Base-by-base conservation (phyloP, 257 asterid species). In the Scutellaria galericulata region DNA sequence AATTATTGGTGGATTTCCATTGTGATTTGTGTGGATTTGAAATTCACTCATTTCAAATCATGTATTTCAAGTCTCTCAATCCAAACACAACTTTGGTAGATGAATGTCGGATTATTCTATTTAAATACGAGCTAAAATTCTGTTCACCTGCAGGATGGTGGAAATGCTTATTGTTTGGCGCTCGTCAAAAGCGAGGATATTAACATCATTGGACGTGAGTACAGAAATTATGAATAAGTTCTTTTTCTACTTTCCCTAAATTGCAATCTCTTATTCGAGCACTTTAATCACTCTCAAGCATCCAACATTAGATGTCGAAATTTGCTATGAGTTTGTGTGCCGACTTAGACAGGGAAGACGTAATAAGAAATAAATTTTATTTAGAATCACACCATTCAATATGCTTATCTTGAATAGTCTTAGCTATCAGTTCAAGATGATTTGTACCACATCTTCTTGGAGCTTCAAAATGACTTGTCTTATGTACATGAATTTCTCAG, bases 141-240 rank as follows among this genome's bases (percentile, higher is more conserved):
- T 48, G 6, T 52, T 48, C 35, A 40, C 53, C 64, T 77, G 66
- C 89, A 90, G 94, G 67, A 40, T 27, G 87, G 86, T 46, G 86
- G 86, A 52, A 41, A 7, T 27, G 82, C 87, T 12, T 95, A 80
- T 71, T 95, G 99, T 75, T 81, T 95, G 83, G 98, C 92, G 76
- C 46, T 95, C 9, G 86, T 92, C 82, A 88, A 82, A 79, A 92
- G 97, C 55, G 86, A 64, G 56, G 92, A 92, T 74, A 66, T 95
- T 12, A 82, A 95, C 87, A 87, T 95, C 77, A 90, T 92, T 81
- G 99, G 99, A 75, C 97, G 99, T 95, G 79, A 95, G 99, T 88
- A 80, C 64, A 57, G 9, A 62, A 20, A 37, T 67, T 47, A 55
- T 18, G 20, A 20, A 20, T 39, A 3, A 5, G 6, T 39, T 67